A percentile compares a stretch with the other conserved stretches of the same genome.
These are phyloP conservation scores for Nemophila menziesii DNA, from an alignment of 257 asterid species.

Conservation along the genomic window DNA sequence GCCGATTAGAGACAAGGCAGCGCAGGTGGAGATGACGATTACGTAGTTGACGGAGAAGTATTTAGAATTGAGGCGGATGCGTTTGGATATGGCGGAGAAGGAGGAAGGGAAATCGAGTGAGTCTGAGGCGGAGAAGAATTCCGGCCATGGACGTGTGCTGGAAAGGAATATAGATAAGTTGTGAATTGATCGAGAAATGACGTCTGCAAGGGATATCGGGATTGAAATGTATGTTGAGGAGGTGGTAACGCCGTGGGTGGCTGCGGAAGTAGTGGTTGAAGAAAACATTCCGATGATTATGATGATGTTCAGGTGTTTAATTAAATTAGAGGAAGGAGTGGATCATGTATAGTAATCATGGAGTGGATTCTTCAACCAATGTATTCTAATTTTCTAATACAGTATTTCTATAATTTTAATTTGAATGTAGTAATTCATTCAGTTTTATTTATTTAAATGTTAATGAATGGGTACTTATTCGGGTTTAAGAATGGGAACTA, in stretches of 20 bases:
- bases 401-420: no score
- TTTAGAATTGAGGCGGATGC: conserved; percentile 41
- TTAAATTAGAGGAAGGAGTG: no score
- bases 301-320: no score
- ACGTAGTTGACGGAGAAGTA: conserved; percentile 61
- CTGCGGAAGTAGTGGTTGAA: background rate
- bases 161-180: conserved; percentile 48
- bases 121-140: conserved; percentile 37
- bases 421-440: no score
- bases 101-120: conserved; percentile 44
- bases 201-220: conserved; percentile 50
- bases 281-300: conserved; percentile 29
- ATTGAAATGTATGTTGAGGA: conserved; percentile 55
- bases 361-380: no score
- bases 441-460: no score
- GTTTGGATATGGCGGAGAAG: conserved; percentile 31
- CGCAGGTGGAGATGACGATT: conserved; percentile 30
- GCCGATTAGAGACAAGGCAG: conserved; percentile 44
- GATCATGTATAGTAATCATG: no score
- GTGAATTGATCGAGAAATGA: conserved; percentile 49
- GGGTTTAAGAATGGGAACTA: no score
- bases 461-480: no score
- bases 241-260: conserved; percentile 13
- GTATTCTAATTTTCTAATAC: no score
- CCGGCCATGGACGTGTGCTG: conserved; percentile 70